Percentiles rank a stretch among this genome's conserved stretches.
Conservation (phyloP, 2,329 filamentous ascomycete species). For the Clonostachys chloroleuca region DNA sequence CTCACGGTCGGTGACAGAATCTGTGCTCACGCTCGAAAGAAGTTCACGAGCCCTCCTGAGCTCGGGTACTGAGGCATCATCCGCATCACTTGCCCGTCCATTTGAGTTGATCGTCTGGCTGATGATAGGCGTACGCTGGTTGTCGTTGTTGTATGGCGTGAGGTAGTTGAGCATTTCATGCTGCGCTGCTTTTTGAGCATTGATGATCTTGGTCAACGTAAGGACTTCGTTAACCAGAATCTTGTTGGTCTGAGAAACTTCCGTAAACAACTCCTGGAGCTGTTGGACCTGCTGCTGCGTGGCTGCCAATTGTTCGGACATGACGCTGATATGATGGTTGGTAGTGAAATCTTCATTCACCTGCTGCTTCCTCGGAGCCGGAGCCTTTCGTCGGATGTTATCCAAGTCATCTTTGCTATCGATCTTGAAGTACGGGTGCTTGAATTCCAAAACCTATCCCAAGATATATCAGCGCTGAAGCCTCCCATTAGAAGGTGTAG, state of each 20-base stretch:
- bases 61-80: conserved; percentile 43
- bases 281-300: conserved; percentile 90
- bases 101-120: conserved; percentile 23
- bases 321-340: conserved; percentile 81
- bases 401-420: conserved; percentile 96
- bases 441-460: conserved; percentile 76
- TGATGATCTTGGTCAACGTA: conserved; percentile 56
- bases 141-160: conserved; percentile 36
- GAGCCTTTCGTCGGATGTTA: conserved; percentile 93
- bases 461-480: neutral
- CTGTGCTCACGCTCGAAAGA: conserved; percentile 45
- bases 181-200: conserved; percentile 52
- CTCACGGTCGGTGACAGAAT: conserved; percentile 47
- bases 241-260: conserved; percentile 63
- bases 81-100: conserved; percentile 27
- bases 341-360: conserved; percentile 69
- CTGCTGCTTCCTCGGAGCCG: conserved; percentile 75
- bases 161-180: conserved; percentile 54
- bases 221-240: conserved; percentile 59
- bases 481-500: neutral
- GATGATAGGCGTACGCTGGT: conserved; percentile 20
- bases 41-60: conserved; percentile 53
- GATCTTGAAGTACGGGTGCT: conserved; percentile 91
- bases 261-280: conserved; percentile 78
- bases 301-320: conserved; percentile 83